Evolutionary conservation across 768 basidiomycete species (phyloP), one percentile per base, ranked within the genome.

Genomic region (Hysterangium stoloniferum): DNA sequence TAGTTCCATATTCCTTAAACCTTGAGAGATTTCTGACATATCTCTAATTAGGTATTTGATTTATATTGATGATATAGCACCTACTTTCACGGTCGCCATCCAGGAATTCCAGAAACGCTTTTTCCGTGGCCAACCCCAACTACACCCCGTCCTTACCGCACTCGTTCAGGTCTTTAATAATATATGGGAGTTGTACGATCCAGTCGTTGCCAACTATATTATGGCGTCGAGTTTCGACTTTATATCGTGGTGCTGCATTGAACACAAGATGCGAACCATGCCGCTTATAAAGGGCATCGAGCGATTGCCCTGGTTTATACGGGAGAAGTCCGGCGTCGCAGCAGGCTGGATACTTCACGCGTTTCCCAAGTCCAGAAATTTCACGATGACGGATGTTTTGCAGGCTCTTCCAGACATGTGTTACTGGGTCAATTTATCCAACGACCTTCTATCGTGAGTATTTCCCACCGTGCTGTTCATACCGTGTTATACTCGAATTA

Each of bases 101-200:
- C 38, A n/a, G 6, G 38, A 40, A 40, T 40, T 40, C n/a, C 17
- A 24, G 17, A 6, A 17, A n/a, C 38, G 38, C 6, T 6, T 40
- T 24, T 24, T 40, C 6, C 38, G 38, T 19, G 6, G n/a, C 6
- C 38, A 40, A n/a, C 38, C 6, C 6, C 38, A 40, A 40, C n/a
- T 40, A 6, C 17, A 40, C n/a, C 38, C 38, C n/a, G 38, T 40
- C 25, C n/a, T 40, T 11, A n/a, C 38, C n/a, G n/a, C n/a, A 6
- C 25, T 19, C 22, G 17, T 27, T 25, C 19, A 45, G 8, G 43
- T 45, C n/a, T 17, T 45, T 9, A 9, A 28, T 28, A 20, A 28
- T 9, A 45, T 45, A 27, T 45, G 43, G 43, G 43, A 45, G 8
- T 28, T 22, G 7, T 45, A 45, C 22, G 43, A 45, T 22, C 43